A percentile compares a stretch with the other conserved stretches of the same genome.
These are phyloP conservation scores for Erysimum cheiri DNA, from an alignment of 441 rosid genomes.

Conservation along the genomic window DNA sequence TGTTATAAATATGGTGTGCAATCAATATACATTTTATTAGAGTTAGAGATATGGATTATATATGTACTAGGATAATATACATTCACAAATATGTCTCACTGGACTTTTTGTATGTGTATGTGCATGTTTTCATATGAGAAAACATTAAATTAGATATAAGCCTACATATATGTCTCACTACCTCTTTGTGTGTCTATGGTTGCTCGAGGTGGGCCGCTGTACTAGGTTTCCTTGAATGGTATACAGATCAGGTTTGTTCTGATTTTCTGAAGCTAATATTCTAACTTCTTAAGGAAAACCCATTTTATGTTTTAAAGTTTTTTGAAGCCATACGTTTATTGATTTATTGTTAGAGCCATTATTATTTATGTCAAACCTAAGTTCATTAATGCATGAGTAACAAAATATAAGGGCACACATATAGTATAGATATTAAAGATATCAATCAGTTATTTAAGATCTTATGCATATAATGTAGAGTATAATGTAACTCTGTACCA, in stretches of 20 bases:
- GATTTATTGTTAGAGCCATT: not conserved
- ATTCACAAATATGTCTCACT: conserved; percentile 18
- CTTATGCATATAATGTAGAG: not conserved
- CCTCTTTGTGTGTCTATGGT: conserved; percentile 18
- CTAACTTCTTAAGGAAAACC: not conserved
- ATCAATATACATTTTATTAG: not conserved
- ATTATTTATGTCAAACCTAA: not conserved
- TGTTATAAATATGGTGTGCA: not conserved
- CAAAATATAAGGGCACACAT: not conserved
- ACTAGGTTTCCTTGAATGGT: conserved; percentile 28
- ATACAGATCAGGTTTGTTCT: not conserved
- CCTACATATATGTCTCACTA: conserved; percentile 28
- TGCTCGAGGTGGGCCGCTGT: conserved; percentile 29
- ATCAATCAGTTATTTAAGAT: not conserved
- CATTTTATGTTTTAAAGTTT: not conserved
- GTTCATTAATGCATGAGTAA: not conserved
- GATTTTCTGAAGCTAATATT: not conserved
- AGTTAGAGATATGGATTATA: conserved; percentile 1
- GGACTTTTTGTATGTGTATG: conserved; percentile 10
- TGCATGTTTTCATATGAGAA: conserved; percentile 13
- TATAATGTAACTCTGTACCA: too few relatives aligned
- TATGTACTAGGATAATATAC: conserved; percentile 9
- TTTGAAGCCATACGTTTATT: conserved; percentile 2
- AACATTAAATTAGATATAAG: conserved; percentile 20
- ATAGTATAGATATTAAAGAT: not conserved